Percentiles rank a stretch among this genome's conserved stretches.
These are phyloP conservation scores for Cyberlindnera nakhonratchasimensis DNA, from an alignment of 805 yeast genomes.

Conservation along the genomic window DNA sequence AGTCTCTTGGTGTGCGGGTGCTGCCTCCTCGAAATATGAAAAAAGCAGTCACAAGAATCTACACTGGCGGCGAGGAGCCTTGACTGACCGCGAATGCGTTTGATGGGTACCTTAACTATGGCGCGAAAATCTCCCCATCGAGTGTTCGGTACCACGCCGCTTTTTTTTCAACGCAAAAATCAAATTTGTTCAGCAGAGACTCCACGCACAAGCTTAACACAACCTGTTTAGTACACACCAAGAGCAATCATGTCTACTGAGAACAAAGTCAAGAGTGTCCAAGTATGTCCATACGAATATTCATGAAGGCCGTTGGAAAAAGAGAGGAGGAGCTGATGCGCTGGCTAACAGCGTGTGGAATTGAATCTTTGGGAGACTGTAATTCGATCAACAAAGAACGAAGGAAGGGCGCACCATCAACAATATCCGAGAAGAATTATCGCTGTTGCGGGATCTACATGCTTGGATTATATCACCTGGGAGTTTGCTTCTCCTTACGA, in stretches of 20 bases:
- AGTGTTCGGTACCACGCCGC: slow-evolving; percentile 13
- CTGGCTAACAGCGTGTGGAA: no score
- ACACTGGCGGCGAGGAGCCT: neutral
- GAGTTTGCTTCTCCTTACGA: neutral
- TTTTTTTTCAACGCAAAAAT: slow-evolving; percentile 22
- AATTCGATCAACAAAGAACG: no score
- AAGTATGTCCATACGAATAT: slow-evolving; percentile 54
- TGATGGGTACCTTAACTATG: slow-evolving; percentile 1
- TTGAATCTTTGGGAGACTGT: no score
- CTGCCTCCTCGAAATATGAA: no score
- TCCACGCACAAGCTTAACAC: slow-evolving; percentile 14
- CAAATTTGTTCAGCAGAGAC: slow-evolving; percentile 24
- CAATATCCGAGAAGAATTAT: no score
- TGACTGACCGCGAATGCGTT: slow-evolving; percentile 1
- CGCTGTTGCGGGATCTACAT: no score
- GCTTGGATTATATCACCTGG: neutral
- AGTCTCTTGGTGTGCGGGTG: slow-evolving; percentile 16
- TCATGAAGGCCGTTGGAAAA: neutral
- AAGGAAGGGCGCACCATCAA: no score
- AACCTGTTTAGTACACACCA: slow-evolving; percentile 11
- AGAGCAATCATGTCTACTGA: slow-evolving; percentile 56
- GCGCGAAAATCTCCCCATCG: slow-evolving; percentile 16
- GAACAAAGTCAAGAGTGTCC: slow-evolving; percentile 67
- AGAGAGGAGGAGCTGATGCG: neutral
- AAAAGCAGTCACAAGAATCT: slow-evolving; percentile 16